Percentiles rank a stretch among this genome's conserved stretches.
Conservation (phyloP, 1,139 yeast species). For the Yamadazyma songkhlaensis region DNA sequence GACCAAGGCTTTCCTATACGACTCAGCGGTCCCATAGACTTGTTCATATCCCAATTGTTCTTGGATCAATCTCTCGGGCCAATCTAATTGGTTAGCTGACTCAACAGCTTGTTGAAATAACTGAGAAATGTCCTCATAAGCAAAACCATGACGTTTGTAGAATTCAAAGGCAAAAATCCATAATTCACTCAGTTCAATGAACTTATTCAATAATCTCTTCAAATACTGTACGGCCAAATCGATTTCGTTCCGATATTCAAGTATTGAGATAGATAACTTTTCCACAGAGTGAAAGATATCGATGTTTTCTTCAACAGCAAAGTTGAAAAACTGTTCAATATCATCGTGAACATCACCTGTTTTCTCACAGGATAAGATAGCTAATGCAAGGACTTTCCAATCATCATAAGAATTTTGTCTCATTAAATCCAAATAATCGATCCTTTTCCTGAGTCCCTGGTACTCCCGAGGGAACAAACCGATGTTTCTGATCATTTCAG, state of each 20-base stretch:
- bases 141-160: constrained; percentile 27
- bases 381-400: constrained; percentile 35
- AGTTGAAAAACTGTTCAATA: constrained; percentile 13
- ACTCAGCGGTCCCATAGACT: constrained; percentile 27
- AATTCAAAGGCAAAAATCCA: constrained; percentile 49
- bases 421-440: constrained; percentile 17
- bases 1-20: constrained; percentile 21
- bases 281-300: constrained; percentile 43
- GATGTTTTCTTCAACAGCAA: constrained; percentile 26
- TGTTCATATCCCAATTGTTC: constrained; percentile 44
- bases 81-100: constrained; percentile 33
- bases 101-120: constrained; percentile 33
- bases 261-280: constrained; percentile 31
- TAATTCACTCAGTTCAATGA: constrained; percentile 35
- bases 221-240: constrained; percentile 27
- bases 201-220: constrained; percentile 24
- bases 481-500: constrained; percentile 28
- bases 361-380: constrained; percentile 22
- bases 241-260: constrained; percentile 22
- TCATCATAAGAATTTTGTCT: constrained; percentile 24
- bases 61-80: constrained; percentile 50
- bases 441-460: constrained; percentile 8
- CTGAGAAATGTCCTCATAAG: constrained; percentile 16
- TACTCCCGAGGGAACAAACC: constrained; percentile 7
- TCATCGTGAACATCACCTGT: constrained; percentile 12